A percentile compares a stretch with the other conserved stretches of the same genome.
These are phyloP conservation scores for Starmerella gropengiesseri DNA, from an alignment of 805 yeast species.

Conservation along the genomic window DNA sequence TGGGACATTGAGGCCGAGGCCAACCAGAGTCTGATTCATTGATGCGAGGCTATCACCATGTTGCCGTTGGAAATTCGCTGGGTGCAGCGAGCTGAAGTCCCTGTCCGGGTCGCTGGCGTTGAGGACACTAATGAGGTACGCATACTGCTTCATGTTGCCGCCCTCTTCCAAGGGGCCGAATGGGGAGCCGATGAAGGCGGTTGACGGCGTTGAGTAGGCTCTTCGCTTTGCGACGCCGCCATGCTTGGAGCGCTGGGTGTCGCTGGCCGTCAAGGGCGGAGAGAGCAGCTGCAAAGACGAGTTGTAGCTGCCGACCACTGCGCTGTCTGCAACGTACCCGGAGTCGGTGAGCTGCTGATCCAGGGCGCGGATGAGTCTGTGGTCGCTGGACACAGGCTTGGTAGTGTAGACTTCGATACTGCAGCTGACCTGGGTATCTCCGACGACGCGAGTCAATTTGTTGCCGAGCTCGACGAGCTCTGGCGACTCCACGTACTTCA, in stretches of 20 bases:
- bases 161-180: slow-evolving; percentile 85
- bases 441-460: slow-evolving; percentile 65
- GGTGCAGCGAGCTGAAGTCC: slow-evolving; percentile 80
- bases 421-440: slow-evolving; percentile 68
- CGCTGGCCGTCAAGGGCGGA: slow-evolving; percentile 20
- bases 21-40: slow-evolving; percentile 67
- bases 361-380: slow-evolving; percentile 75
- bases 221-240: slow-evolving; percentile 19
- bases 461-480: slow-evolving; percentile 88
- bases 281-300: slow-evolving; percentile 20
- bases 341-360: slow-evolving; percentile 59
- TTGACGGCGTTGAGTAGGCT: slow-evolving; percentile 24
- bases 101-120: slow-evolving; percentile 94
- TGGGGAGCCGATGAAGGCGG: slow-evolving; percentile 38
- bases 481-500: slow-evolving; percentile 79
- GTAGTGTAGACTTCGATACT: slow-evolving; percentile 92
- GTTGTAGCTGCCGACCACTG: slow-evolving; percentile 11
- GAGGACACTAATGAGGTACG: slow-evolving; percentile 77
- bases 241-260: slow-evolving; percentile 6
- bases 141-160: slow-evolving; percentile 81
- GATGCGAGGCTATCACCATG: slow-evolving; percentile 15
- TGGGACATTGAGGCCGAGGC: slow-evolving; percentile 37
- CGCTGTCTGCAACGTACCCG: slow-evolving; percentile 4
- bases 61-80: slow-evolving; percentile 56
- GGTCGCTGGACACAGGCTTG: slow-evolving; percentile 81